Base-by-base conservation (phyloP, 2,329 filamentous ascomycete species). In the Penicillium sp. region DNA sequence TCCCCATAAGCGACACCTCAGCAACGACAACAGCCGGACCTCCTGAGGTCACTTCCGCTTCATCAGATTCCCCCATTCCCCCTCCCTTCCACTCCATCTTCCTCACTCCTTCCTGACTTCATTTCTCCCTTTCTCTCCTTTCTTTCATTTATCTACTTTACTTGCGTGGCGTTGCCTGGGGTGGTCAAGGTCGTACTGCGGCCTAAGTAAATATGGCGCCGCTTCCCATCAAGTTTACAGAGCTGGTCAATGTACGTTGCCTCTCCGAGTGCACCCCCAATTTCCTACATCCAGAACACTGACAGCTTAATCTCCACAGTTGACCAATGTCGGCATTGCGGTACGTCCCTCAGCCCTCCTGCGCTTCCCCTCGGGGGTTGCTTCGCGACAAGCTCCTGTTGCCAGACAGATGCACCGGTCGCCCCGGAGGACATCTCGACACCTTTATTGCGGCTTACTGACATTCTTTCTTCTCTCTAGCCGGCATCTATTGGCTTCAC, bases 181-280 rank as follows among this genome's bases (percentile, higher is more conserved):
- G 62, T 61, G 65, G 59, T 66, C 68, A 58, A 67, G 64, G 66
- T 66, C 63, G 60, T 62, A 46, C 56, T 58, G 52, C 63, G 61
- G 61, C 65, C 60, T 59, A 63, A 57, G 62, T 67, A 69, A 71
- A 64, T 67, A 74, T 74, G 71, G 71, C 70, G 62, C 79, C 83
- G 71, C 77, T 94, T 65, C 88, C 87, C 63, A 94, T 95, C 74
- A 89, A 88, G 77, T 94, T 95, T 72, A 86, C 85, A 68, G 89
- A 94, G 82, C 80, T 91, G 63, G 79, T 91, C 69, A 86, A 90
- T 76, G 81, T 84, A 71, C 51, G 66, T 60, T 70, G 64, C 62
- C 71, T 50, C 68, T 74, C 5, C 5, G 6, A n/a, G 11, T 4
- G 14, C 11, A 13, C 11, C 6, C 14, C 14, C 25, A 7, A 6